These are phyloP conservation scores for Lactarius psammicola DNA, from an alignment of 768 basidiomycete genomes.

Conservation along the genomic window DNA sequence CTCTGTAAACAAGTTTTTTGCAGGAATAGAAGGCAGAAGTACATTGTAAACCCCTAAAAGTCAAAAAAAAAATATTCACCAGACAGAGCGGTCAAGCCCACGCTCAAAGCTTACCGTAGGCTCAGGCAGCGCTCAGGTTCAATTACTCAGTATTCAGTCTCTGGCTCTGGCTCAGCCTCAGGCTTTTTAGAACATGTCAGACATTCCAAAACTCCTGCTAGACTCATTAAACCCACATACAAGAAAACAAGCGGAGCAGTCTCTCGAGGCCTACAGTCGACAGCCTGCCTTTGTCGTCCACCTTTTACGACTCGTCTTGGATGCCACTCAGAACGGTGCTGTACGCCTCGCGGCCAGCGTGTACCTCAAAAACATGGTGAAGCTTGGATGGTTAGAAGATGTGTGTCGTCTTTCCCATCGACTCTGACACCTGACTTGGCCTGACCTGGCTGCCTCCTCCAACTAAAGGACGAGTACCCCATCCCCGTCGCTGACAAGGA, in stretches of 20 bases:
- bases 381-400: conserved; percentile 79
- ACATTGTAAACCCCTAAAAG: not conserved
- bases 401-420: conserved; percentile 41
- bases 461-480: conserved; percentile 64
- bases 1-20: no score
- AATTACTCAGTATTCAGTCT: no score
- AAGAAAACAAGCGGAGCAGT: conserved; percentile 79
- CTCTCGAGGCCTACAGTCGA: conserved; percentile 59
- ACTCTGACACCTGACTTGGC: conserved; percentile 5
- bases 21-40: no score
- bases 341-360: conserved; percentile 83
- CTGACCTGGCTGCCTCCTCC: conserved; percentile 7
- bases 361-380: conserved; percentile 90
- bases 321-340: conserved; percentile 59
- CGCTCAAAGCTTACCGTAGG: no score
- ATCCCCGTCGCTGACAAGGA: conserved; percentile 70
- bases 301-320: conserved; percentile 76
- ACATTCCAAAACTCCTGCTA: conserved; percentile 66
- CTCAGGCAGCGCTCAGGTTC: no score
- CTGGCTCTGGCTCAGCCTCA: not conserved
- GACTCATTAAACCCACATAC: conserved; percentile 67
- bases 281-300: conserved; percentile 79
- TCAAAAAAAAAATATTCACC: no score
- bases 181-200: conserved; percentile 50
- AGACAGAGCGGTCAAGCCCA: no score